Evolutionary conservation across 306 rosid species (phyloP).

Genomic region (Quercus bicolor): DNA sequence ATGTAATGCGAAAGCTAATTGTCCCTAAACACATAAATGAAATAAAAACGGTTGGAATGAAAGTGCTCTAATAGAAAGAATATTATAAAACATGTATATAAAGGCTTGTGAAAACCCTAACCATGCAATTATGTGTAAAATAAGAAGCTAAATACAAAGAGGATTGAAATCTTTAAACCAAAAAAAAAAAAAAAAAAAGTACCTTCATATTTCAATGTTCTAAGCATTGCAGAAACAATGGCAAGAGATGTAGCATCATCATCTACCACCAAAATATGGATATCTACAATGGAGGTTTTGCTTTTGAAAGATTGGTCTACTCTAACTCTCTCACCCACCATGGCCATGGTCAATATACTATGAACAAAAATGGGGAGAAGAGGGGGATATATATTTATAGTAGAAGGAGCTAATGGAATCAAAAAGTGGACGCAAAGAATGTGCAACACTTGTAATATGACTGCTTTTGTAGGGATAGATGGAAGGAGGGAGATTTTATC

Average conservation of each 20-base stretch:
- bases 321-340: slow-evolving; percentile 24
- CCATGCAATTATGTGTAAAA: no score
- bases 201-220: slow-evolving; percentile 52
- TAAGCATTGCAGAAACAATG: slow-evolving; percentile 46
- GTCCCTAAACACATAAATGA: not conserved
- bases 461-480: not conserved
- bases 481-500: not conserved
- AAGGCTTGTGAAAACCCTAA: no score
- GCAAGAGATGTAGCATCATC: slow-evolving; percentile 49
- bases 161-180: not conserved
- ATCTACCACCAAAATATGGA: slow-evolving; percentile 62
- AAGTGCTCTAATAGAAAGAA: not conserved
- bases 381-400: not conserved
- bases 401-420: not conserved
- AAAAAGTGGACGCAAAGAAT: not conserved
- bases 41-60: not conserved
- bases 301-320: slow-evolving; percentile 2
- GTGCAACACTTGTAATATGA: not conserved
- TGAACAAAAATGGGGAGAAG: no score
- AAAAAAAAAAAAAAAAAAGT: not conserved
- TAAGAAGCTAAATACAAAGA: not conserved
- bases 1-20: not conserved
- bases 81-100: not conserved
- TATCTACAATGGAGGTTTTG: not conserved
- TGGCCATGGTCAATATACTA: not conserved